Evolutionary conservation across 768 basidiomycete species (phyloP).

Genomic region (Fomitopsis pulvina): DNA sequence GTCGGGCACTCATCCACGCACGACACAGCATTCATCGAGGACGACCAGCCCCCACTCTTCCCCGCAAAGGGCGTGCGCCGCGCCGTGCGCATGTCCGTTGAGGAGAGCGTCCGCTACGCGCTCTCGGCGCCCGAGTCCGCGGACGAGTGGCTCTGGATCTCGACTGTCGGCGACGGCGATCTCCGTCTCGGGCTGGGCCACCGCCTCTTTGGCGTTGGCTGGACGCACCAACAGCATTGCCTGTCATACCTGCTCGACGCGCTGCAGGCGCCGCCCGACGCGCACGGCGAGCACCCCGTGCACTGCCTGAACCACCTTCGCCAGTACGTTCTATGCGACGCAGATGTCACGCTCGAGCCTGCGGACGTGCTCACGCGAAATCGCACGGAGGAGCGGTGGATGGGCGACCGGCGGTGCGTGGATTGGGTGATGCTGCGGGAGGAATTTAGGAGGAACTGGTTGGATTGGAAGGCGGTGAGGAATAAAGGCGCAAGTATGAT

Average conservation of each 20-base stretch:
- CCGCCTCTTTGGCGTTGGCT: conserved; percentile 26
- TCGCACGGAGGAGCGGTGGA: conserved; percentile 10
- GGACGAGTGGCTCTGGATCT: conserved; percentile 22
- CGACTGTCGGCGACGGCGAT: conserved; percentile 23
- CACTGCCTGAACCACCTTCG: conserved; percentile 29
- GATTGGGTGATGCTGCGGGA: conserved; percentile 23
- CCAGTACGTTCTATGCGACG: conserved; percentile 25
- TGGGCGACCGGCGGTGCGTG: conserved; percentile 19
- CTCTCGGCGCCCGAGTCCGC: conserved; percentile 17
- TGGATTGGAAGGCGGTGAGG: conserved; percentile 3
- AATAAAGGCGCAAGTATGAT: background rate
- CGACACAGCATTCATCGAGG: background rate
- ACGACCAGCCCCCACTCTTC: background rate
- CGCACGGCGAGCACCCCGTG: conserved; percentile 14
- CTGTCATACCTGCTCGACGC: conserved; percentile 20
- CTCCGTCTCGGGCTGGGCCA: conserved; percentile 20
- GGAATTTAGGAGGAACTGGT: conserved; percentile 13
- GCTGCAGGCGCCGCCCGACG: background rate
- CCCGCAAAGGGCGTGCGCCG: background rate
- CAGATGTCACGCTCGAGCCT: conserved; percentile 26
- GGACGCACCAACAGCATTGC: conserved; percentile 30
- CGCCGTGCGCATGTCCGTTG: conserved; percentile 7
- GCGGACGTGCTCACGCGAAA: conserved; percentile 12
- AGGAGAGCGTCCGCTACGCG: conserved; percentile 25
- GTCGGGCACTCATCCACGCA: no score